These are phyloP conservation scores for Xylaria sp. DNA, from an alignment of 2,329 filamentous ascomycete genomes.

Conservation along the genomic window DNA sequence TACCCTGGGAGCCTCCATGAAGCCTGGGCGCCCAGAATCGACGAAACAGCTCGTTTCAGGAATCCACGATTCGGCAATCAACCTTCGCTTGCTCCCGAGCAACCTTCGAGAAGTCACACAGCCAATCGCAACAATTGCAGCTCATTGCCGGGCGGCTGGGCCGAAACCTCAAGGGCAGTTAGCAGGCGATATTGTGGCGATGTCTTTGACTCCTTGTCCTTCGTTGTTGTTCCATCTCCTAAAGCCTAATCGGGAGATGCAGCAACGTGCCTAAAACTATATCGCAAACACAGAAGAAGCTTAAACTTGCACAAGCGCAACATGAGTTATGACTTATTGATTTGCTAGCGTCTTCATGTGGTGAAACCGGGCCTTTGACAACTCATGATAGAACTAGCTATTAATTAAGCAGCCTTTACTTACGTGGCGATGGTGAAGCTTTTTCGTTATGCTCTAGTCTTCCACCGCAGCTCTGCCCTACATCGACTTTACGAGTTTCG, in stretches of 20 bases:
- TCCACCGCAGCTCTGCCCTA: neutral
- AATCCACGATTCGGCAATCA: neutral
- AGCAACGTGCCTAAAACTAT: neutral
- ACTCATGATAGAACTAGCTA: neutral
- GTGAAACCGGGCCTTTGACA: neutral
- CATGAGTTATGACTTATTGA: neutral
- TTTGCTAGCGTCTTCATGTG: neutral
- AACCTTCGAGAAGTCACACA: neutral
- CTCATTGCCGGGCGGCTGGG: neutral
- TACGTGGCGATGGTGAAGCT: neutral
- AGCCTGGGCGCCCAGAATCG: conserved; percentile 2
- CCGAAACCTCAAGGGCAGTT: conserved; percentile 3
- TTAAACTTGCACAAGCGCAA: neutral
- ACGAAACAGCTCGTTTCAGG: conserved; percentile 30
- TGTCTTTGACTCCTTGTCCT: neutral
- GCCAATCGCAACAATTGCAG: conserved; percentile 20
- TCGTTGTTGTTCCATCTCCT: neutral
- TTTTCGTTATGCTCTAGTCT: neutral
- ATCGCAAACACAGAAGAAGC: neutral
- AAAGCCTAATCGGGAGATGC: neutral
- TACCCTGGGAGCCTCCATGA: conserved; percentile 5
- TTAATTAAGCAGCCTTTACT: neutral
- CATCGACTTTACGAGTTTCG: conserved; percentile 6
- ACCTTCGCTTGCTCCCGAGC: neutral
- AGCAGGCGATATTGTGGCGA: neutral